These are phyloP conservation scores for Irpex sp. DNA, from an alignment of 1,284 basidiomycete species.

Conservation along the genomic window DNA sequence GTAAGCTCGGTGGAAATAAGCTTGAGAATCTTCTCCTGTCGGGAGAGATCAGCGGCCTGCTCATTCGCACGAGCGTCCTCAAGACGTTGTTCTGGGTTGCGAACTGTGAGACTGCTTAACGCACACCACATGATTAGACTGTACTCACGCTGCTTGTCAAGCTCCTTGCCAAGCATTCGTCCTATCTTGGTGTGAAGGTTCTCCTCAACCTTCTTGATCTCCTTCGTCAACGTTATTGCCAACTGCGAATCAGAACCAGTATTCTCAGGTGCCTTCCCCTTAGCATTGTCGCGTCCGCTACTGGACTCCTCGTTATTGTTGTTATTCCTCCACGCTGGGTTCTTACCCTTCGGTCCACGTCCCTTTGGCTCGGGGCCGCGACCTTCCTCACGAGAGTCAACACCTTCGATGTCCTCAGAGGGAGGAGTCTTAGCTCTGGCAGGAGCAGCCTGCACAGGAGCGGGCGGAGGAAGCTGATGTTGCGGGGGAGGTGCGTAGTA, in stretches of 20 bases:
- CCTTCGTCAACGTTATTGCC: slow-evolving; percentile 56
- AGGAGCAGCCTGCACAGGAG: slow-evolving; percentile 26
- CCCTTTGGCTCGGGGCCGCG: slow-evolving; percentile 49
- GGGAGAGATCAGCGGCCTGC: slow-evolving; percentile 70
- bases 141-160: slow-evolving; percentile 77
- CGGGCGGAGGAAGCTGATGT: slow-evolving; percentile 16
- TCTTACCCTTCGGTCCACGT: slow-evolving; percentile 62
- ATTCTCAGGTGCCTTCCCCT: slow-evolving; percentile 34
- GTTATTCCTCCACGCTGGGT: slow-evolving; percentile 27
- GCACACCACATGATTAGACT: slow-evolving; percentile 8
- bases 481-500: slow-evolving; percentile 23
- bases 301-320: slow-evolving; percentile 31
- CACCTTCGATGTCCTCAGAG: slow-evolving; percentile 63
- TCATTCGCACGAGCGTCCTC: slow-evolving; percentile 75
- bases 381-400: slow-evolving; percentile 58
- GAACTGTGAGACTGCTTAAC: slow-evolving; percentile 1
- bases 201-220: slow-evolving; percentile 79
- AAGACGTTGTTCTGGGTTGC: slow-evolving; percentile 63
- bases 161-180: slow-evolving; percentile 73
- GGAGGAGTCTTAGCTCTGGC: slow-evolving; percentile 57
- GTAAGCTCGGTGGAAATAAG: slow-evolving; percentile 81
- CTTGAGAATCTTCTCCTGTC: slow-evolving; percentile 84
- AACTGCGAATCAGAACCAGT: slow-evolving; percentile 47
- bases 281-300: slow-evolving; percentile 41
- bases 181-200: slow-evolving; percentile 70